Conservation (phyloP, 352 stramenopile genomes). For the Pythium myriotylum region DNA sequence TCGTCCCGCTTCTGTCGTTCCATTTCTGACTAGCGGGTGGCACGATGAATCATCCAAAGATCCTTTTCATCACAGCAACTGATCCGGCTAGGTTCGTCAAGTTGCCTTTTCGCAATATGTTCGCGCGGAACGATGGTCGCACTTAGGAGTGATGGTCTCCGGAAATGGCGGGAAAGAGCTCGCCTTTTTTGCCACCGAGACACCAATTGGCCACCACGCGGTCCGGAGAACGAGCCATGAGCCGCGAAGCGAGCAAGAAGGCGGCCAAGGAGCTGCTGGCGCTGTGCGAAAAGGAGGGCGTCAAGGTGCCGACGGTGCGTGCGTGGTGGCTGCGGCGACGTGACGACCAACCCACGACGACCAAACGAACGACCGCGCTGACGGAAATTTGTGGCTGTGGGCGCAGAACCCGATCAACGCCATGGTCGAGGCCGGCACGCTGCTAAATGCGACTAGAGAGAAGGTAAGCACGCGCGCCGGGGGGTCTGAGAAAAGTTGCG, state of each 20-base stretch:
- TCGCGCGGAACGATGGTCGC: background rate
- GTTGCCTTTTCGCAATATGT: constrained; percentile 3
- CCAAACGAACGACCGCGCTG: too few species aligned
- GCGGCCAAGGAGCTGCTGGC: constrained; percentile 81
- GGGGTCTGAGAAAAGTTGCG: too few species aligned
- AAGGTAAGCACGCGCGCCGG: constrained; percentile 52
- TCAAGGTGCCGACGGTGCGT: constrained; percentile 78
- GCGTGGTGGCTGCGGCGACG: too few species aligned
- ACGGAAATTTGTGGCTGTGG: background rate
- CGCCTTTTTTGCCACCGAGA: background rate
- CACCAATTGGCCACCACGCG: constrained; percentile 7
- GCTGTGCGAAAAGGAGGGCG: constrained; percentile 72
- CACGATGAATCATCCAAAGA: too few species aligned
- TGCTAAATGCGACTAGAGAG: constrained; percentile 84
- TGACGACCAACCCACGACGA: too few species aligned
- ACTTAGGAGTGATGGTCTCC: constrained; percentile 4
- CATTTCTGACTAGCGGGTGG: too few species aligned
- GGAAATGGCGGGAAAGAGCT: constrained; percentile 27
- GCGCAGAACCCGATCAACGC: constrained; percentile 73
- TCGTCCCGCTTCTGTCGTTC: too few species aligned
- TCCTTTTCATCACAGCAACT: background rate
- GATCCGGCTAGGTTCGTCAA: constrained; percentile 13
- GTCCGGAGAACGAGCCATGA: constrained; percentile 24
- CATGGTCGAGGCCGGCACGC: constrained; percentile 79
- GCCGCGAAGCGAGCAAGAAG: constrained; percentile 52